These are phyloP conservation scores for Eutrema heterophyllum DNA, from an alignment of 345 rosid genomes.

Conservation along the genomic window DNA sequence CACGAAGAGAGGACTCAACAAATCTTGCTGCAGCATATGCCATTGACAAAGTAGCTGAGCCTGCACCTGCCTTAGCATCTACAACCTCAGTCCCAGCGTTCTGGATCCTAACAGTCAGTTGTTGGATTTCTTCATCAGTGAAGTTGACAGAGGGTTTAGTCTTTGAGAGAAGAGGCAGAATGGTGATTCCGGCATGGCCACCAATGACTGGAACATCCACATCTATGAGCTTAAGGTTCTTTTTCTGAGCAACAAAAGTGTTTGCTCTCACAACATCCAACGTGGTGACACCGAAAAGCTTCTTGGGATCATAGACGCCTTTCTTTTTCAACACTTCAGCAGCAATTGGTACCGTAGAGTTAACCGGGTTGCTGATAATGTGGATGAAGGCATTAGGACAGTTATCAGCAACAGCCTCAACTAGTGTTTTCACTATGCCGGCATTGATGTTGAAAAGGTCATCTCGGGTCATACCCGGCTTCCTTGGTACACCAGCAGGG, in stretches of 20 bases:
- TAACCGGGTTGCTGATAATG: slow-evolving; percentile 90
- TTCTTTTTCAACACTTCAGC: slow-evolving; percentile 83
- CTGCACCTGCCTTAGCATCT: slow-evolving; percentile 97
- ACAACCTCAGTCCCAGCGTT: slow-evolving; percentile 95
- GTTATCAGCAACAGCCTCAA: slow-evolving; percentile 87
- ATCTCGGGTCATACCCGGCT: slow-evolving; percentile 97
- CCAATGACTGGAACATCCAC: slow-evolving; percentile 94
- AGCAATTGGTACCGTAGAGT: slow-evolving; percentile 89
- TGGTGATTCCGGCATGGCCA: slow-evolving; percentile 95
- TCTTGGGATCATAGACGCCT: slow-evolving; percentile 86
- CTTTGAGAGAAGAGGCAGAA: slow-evolving; percentile 82
- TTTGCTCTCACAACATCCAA: slow-evolving; percentile 93
- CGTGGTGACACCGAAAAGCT: slow-evolving; percentile 90
- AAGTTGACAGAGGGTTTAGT: slow-evolving; percentile 67
- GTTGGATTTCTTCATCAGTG: slow-evolving; percentile 63
- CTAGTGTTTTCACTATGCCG: slow-evolving; percentile 63
- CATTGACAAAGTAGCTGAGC: slow-evolving; percentile 96
- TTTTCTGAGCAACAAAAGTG: slow-evolving; percentile 84
- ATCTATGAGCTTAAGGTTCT: slow-evolving; percentile 81
- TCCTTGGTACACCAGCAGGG: slow-evolving; percentile 91
- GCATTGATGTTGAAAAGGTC: slow-evolving; percentile 96
- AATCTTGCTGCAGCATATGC: slow-evolving; percentile 97
- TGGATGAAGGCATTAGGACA: slow-evolving; percentile 90
- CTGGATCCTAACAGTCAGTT: slow-evolving; percentile 82
- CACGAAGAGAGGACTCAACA: slow-evolving; percentile 93